Percentiles rank a stretch among this genome's conserved stretches.
These are phyloP conservation scores for Neonectria hederae DNA, from an alignment of 2,329 filamentous ascomycete genomes.

Conservation along the genomic window DNA sequence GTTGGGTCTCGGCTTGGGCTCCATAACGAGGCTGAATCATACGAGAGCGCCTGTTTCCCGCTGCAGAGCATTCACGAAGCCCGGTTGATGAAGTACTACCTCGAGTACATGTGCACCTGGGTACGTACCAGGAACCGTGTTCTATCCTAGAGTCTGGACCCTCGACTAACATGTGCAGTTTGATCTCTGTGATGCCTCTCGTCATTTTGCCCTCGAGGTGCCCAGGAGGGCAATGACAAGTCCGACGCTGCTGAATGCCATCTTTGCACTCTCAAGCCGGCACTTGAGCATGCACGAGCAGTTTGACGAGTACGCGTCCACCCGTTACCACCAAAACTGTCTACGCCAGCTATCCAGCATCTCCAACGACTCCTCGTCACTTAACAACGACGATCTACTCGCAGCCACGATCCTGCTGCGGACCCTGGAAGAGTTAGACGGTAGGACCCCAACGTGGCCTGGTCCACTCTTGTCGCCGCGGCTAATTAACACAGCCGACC, in stretches of 20 bases:
- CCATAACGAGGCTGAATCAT: constrained; percentile 12
- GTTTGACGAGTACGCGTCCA: constrained; percentile 60
- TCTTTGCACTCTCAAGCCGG: constrained; percentile 64
- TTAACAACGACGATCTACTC: constrained; percentile 62
- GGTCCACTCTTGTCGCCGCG: neutral
- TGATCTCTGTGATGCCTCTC: constrained; percentile 52
- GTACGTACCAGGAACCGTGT: constrained; percentile 23
- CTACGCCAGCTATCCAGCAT: constrained; percentile 60
- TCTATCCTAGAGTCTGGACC: neutral
- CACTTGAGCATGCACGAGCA: constrained; percentile 57
- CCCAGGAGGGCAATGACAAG: constrained; percentile 61
- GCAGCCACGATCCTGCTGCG: constrained; percentile 66
- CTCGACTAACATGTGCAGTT: constrained; percentile 45
- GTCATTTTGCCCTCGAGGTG: constrained; percentile 63
- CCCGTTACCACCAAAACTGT: constrained; percentile 64
- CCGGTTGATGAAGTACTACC: constrained; percentile 41
- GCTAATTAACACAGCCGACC: constrained; percentile 11
- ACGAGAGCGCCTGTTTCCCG: constrained; percentile 28
- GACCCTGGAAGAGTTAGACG: constrained; percentile 65
- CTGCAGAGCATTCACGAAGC: constrained; percentile 35
- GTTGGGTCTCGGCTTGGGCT: constrained; percentile 20
- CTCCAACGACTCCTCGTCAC: constrained; percentile 50
- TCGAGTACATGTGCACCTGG: constrained; percentile 44
- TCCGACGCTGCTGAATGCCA: constrained; percentile 64
- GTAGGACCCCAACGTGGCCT: constrained; percentile 21